Percentiles rank a stretch among this genome's conserved stretches.
Evolutionary conservation across 2,329 filamentous ascomycete species (phyloP).

Genomic region (Fusarium continuum): DNA sequence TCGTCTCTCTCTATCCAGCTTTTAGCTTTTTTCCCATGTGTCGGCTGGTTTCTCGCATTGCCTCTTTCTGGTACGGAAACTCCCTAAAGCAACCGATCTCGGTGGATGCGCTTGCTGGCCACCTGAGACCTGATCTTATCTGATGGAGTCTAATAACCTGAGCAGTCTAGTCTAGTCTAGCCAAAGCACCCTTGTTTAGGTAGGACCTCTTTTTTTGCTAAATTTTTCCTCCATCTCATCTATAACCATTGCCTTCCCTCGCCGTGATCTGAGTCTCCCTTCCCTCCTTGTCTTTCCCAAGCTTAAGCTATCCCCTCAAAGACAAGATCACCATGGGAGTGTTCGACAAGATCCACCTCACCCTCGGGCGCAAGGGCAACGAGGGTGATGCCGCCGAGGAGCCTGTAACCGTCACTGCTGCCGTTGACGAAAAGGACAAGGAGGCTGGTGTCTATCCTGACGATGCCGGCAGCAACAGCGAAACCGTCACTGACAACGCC

Average conservation of each 20-base stretch:
- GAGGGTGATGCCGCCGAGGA: constrained; percentile 7
- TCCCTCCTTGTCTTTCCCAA: constrained; percentile 17
- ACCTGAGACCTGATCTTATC: constrained; percentile 37
- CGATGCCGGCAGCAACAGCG: constrained; percentile 11
- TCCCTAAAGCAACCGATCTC: constrained; percentile 24
- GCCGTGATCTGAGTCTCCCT: background rate
- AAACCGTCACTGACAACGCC: constrained; percentile 36
- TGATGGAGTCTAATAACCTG: constrained; percentile 26
- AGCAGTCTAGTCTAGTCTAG: constrained; percentile 7
- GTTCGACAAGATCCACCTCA: constrained; percentile 27
- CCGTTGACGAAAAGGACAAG: constrained; percentile 27
- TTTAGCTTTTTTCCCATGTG: too few relatives aligned
- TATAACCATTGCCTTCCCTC: constrained; percentile 7
- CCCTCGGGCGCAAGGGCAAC: constrained; percentile 26
- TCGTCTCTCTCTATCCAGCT: background rate
- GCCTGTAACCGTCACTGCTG: constrained; percentile 20
- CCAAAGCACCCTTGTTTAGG: constrained; percentile 4
- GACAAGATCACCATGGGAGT: constrained; percentile 30
- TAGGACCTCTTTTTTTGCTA: constrained; percentile 7
- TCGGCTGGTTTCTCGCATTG: background rate
- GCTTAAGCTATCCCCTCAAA: constrained; percentile 9
- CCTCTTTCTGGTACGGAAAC: background rate
- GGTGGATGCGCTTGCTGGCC: constrained; percentile 20
- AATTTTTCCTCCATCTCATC: constrained; percentile 4
- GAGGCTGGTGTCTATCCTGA: constrained; percentile 20